Evolutionary conservation across 768 basidiomycete species (phyloP).

Genomic region (Daedaleopsis sinensis): DNA sequence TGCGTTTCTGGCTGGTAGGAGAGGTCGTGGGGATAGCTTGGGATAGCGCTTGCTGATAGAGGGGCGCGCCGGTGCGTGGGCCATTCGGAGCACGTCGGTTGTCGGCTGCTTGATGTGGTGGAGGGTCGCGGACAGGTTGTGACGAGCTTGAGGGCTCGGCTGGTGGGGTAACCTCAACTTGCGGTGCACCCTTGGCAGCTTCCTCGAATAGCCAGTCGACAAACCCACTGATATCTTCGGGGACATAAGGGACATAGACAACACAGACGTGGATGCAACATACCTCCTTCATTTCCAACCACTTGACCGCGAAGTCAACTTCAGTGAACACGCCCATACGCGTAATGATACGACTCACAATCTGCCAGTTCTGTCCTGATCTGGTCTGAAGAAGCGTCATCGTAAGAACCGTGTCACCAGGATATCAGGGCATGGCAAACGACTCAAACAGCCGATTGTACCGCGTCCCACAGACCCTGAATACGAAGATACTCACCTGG

Average conservation of each 20-base stretch:
- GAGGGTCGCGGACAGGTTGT: conserved; percentile 32
- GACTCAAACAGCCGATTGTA: conserved; percentile 63
- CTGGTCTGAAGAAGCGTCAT: conserved; percentile 13
- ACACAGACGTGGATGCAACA: conserved; percentile 25
- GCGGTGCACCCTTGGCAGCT: conserved; percentile 69
- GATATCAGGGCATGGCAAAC: not conserved
- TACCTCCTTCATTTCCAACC: conserved; percentile 86
- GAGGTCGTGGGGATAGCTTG: conserved; percentile 59
- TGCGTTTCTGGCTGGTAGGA: conserved; percentile 60
- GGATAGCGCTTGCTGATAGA: conserved; percentile 77
- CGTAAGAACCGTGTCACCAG: not conserved
- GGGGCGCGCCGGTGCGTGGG: conserved; percentile 52
- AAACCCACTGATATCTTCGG: conserved; percentile 68
- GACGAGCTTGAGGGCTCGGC: conserved; percentile 33
- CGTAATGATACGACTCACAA: conserved; percentile 1
- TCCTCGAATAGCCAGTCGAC: conserved; percentile 89
- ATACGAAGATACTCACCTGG: conserved; percentile 49
- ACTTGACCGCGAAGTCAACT: conserved; percentile 35
- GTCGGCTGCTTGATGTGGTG: conserved; percentile 40
- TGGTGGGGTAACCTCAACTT: conserved; percentile 42
- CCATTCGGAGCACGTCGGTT: conserved; percentile 46
- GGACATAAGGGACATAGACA: conserved; percentile 18
- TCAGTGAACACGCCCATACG: not conserved
- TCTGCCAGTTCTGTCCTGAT: conserved; percentile 20
- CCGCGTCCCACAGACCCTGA: conserved; percentile 42